Conservation (phyloP, 2,329 filamentous ascomycete species). For the Cladophialophora immunda region DNA sequence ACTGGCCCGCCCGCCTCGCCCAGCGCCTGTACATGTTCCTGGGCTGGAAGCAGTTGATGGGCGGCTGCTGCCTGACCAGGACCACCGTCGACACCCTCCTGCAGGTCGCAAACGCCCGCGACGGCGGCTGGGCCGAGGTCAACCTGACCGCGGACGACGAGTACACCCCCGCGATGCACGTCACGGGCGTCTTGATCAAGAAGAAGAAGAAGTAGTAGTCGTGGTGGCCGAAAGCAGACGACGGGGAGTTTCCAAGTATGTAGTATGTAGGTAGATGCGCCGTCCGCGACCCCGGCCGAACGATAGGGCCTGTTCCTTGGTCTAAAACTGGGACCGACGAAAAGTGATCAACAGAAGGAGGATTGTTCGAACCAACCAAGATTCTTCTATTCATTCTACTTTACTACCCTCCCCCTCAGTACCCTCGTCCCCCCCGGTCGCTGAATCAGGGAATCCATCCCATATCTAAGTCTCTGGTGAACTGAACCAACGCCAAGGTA, state of each 20-base stretch:
- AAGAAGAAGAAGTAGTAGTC: slow-evolving; percentile 3
- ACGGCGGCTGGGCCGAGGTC: slow-evolving; percentile 27
- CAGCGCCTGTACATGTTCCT: slow-evolving; percentile 57
- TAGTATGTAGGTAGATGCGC: slow-evolving; percentile 43
- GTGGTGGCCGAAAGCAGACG: not conserved
- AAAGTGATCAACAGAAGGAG: too few species aligned
- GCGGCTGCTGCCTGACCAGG: slow-evolving; percentile 56
- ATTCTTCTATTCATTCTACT: too few species aligned
- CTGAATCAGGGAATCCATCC: too few species aligned
- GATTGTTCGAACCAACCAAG: too few species aligned
- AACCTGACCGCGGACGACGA: slow-evolving; percentile 13
- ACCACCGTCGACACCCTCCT: slow-evolving; percentile 24
- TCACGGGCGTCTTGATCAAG: slow-evolving; percentile 28
- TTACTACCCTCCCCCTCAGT: too few species aligned
- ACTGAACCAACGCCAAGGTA: too few species aligned
- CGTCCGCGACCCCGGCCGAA: too few species aligned
- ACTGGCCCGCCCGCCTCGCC: slow-evolving; percentile 52
- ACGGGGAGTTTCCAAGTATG: not conserved
- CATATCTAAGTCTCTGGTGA: too few species aligned
- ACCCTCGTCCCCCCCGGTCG: too few species aligned
- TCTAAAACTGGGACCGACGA: too few species aligned
- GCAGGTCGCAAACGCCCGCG: slow-evolving; percentile 24
- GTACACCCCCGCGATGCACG: slow-evolving; percentile 12
- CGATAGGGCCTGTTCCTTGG: too few species aligned
- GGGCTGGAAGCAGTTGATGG: slow-evolving; percentile 62